These are phyloP conservation scores for Podila clonocystis DNA, from an alignment of 192 early-diverging fungal species.

Conservation along the genomic window DNA sequence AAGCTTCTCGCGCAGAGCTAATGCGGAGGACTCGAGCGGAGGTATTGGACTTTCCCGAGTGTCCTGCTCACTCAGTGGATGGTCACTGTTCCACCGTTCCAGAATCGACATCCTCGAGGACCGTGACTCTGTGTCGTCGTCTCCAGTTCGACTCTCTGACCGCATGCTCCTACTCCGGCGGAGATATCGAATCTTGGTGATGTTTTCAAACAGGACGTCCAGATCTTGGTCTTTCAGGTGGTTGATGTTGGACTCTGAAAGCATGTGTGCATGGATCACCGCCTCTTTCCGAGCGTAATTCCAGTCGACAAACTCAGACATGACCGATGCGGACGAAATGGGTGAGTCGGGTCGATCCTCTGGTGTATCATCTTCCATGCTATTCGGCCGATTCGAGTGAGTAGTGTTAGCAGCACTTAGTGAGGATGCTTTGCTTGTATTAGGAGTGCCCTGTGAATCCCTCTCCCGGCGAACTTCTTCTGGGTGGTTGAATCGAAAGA, in stretches of 20 bases:
- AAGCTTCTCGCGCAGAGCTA: constrained; percentile 56
- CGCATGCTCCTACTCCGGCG: constrained; percentile 49
- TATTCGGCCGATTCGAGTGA: constrained; percentile 17
- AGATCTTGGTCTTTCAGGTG: constrained; percentile 47
- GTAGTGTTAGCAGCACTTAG: constrained; percentile 5
- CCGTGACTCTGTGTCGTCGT: constrained; percentile 52
- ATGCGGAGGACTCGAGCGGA: constrained; percentile 27
- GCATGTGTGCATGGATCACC: constrained; percentile 52
- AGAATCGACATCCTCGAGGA: constrained; percentile 34
- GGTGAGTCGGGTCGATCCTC: constrained; percentile 47
- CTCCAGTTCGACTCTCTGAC: constrained; percentile 58
- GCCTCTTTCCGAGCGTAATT: constrained; percentile 79
- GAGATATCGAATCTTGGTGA: constrained; percentile 60
- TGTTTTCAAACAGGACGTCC: constrained; percentile 59
- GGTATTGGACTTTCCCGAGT: constrained; percentile 17
- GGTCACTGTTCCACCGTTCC: constrained; percentile 24
- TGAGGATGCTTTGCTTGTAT: constrained; percentile 13
- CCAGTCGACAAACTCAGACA: constrained; percentile 76
- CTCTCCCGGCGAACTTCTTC: constrained; percentile 77
- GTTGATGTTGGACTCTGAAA: constrained; percentile 44
- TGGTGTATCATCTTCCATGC: constrained; percentile 42
- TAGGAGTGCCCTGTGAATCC: constrained; percentile 21
- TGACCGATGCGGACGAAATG: constrained; percentile 55
- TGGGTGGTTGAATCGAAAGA: constrained; percentile 89
- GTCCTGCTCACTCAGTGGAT: constrained; percentile 12